These are phyloP conservation scores for Malus hybrid DNA, from an alignment of 331 rosid genomes.

Conservation along the genomic window DNA sequence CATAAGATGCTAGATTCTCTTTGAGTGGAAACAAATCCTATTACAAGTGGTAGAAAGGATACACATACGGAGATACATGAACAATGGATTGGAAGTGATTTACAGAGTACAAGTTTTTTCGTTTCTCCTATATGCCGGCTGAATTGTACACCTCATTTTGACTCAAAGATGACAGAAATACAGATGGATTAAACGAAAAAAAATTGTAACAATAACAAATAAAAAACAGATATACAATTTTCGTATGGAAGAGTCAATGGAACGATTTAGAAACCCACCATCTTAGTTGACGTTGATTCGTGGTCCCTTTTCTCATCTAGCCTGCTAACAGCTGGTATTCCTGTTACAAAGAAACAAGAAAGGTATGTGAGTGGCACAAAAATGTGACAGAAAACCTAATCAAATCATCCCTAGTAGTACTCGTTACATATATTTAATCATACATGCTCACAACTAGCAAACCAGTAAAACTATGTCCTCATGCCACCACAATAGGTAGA, in stretches of 20 bases:
- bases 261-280: constrained; percentile 22
- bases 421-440: background rate
- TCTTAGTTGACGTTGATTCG: constrained; percentile 18
- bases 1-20: background rate
- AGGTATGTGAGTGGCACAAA: constrained; percentile 17
- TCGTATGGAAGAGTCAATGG: constrained; percentile 31
- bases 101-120: constrained; percentile 20
- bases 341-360: constrained; percentile 18
- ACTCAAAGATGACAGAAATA: constrained; percentile 28
- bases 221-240: constrained; percentile 35
- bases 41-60: constrained; percentile 14
- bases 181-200: constrained; percentile 16
- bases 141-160: constrained; percentile 47
- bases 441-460: background rate
- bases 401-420: background rate
- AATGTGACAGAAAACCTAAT: constrained; percentile 10
- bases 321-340: constrained; percentile 27
- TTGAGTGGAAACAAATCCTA: constrained; percentile 4
- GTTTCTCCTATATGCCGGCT: constrained; percentile 28
- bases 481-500: background rate
- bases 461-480: background rate
- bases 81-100: constrained; percentile 26
- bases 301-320: constrained; percentile 18
- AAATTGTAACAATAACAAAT: constrained; percentile 13
- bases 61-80: constrained; percentile 17